These are phyloP conservation scores for Pyrenopolyporus hunteri DNA, from an alignment of 495 filamentous ascomycete genomes.

Conservation along the genomic window DNA sequence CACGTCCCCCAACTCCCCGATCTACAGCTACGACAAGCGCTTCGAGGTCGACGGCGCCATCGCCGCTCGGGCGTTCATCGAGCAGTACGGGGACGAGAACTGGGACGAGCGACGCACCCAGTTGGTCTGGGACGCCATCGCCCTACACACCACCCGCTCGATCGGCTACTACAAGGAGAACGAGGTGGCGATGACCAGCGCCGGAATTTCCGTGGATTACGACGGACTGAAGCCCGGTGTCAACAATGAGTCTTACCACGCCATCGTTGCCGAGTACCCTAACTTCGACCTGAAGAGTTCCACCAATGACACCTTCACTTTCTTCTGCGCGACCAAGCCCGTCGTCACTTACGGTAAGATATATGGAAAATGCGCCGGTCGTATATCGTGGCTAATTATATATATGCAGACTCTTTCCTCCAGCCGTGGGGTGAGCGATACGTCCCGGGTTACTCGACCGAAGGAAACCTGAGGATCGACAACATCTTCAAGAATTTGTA, in stretches of 20 bases:
- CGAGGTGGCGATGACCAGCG: conserved; percentile 43
- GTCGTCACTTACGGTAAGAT: conserved; percentile 49
- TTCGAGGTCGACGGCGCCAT: conserved; percentile 57
- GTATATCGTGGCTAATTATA: conserved; percentile 19
- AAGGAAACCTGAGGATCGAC: conserved; percentile 31
- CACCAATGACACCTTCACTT: conserved; percentile 44
- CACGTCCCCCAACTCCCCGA: conserved; percentile 32
- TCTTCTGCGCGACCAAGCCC: conserved; percentile 47
- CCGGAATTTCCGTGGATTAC: conserved; percentile 49
- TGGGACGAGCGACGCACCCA: conserved; percentile 50
- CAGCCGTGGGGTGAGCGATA: conserved; percentile 37
- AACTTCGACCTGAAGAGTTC: conserved; percentile 40
- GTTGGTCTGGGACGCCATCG: conserved; percentile 52
- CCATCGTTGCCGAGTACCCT: conserved; percentile 41
- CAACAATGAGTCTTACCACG: conserved; percentile 43
- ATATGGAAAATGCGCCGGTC: not conserved
- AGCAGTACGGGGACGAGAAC: conserved; percentile 30
- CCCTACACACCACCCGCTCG: conserved; percentile 47
- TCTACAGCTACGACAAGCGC: conserved; percentile 43
- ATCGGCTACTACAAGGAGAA: conserved; percentile 50
- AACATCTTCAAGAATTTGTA: conserved; percentile 29
- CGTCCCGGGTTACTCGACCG: conserved; percentile 21
- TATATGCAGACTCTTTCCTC: conserved; percentile 22
- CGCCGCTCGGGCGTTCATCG: conserved; percentile 46
- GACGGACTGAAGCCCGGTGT: conserved; percentile 46